Evolutionary conservation across 2,329 filamentous ascomycete genomes (phyloP), one percentile per base, ranked within the genome.

Genomic region (Curvularia hawaiiensis): DNA sequence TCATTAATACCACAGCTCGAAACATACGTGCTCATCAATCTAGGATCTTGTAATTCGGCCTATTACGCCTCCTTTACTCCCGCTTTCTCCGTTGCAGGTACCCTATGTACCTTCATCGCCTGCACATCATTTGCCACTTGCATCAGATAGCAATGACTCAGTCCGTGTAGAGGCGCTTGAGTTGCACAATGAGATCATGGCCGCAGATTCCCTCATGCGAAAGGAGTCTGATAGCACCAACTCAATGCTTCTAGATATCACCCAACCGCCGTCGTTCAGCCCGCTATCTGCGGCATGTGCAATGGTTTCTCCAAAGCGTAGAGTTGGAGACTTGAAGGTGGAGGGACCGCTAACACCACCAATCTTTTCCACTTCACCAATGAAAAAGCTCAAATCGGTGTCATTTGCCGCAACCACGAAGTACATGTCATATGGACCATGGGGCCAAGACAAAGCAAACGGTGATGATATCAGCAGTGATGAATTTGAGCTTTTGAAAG

Each of bases 61-160:
- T 16, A 11, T 82, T n/a, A 79, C 80, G 2, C 82, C 82, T n/a
- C 80, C 80, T 4, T 62, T 84, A 9, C 71, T 83, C 18, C 79
- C 81, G 18, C 54, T 77, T 3, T 79, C 79, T 28, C 80, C 79
- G 26, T 65, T 73, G 7, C 51, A 69, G 28, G 72, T 65, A 43
- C 78, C 77, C 4, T 75, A 76, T 38, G 57, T 77, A 40, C 77
- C 78, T 4, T 78, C 76, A 5, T 79, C 78, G 5, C 73, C 77
- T 4, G 70, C 61, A 8, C 73, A 73, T 50, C 63, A 66, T 38
- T 56, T 82, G 10, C 67, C 76, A n/a, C 55, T 78, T 14, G 58
- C 75, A 2, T 75, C 78, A 8, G 74, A 78, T 5, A 67, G 66
- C 12, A 73, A 68, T 11, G 69, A 77, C 39, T 75, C 76, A 8